Evolutionary conservation across 345 rosid genomes (phyloP), one percentile per base, ranked within the genome.

Genomic region (Excoecaria agallocha): DNA sequence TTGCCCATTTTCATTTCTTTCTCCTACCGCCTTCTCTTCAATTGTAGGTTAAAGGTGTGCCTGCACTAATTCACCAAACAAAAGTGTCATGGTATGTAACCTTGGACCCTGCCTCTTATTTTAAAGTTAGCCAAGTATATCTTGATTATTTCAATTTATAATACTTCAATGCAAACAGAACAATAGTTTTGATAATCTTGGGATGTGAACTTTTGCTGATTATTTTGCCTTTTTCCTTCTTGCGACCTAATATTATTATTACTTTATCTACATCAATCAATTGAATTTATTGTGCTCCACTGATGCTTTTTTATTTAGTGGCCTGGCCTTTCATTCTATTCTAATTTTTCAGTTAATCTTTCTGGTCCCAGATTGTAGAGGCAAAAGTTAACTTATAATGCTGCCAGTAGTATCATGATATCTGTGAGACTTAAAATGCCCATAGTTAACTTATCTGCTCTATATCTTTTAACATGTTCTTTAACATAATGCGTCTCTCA

Each of bases 341-440:
- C 38, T 45, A 66, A 37, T 43, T 49, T 64, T 74, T 74, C 13
- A 71, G 39, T 8, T 74, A 41, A 37, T 43, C 2, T 61, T 80
- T 81, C 69, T 82, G 80, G 55, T 76, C 67, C 79, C 84, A 91
- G 99, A 87, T 85, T 56, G 88, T 90, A 81, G 97, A 95, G 81
- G 99, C 98, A 25, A 95, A 92, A 86, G 98, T 95, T 73, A 91
- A 91, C 74, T n/a, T n/a, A n/a, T n/a, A n/a, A n/a, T n/a, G n/a
- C n/a, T n/a, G n/a, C n/a, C n/a, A n/a, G n/a, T n/a, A n/a, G n/a
- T n/a, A n/a, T n/a, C n/a, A n/a, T n/a, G n/a, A n/a, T n/a, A n/a
- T n/a, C n/a, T n/a, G n/a, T n/a, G n/a, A n/a, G n/a, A n/a, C n/a
- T n/a, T n/a, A n/a, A n/a, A n/a, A n/a, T n/a, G n/a, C n/a, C n/a